Base-by-base conservation (phyloP, 2,329 filamentous ascomycete species). In the Sporothrix pseudoabietina region DNA sequence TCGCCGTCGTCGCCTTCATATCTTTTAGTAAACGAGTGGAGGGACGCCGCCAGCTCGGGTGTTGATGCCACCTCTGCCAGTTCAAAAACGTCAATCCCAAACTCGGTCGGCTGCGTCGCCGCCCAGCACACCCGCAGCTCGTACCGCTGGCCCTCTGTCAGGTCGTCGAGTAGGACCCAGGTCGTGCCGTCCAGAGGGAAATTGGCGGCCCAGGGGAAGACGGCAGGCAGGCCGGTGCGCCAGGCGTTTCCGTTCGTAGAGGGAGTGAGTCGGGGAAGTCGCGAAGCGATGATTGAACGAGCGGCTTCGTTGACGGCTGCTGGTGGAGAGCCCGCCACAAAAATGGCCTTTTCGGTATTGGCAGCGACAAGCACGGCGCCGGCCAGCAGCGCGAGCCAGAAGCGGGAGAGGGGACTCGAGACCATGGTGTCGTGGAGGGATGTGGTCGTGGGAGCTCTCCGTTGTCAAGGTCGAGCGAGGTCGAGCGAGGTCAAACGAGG, bases 51-150 rank as follows among this genome's bases (percentile, higher is more conserved):
- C 39, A 97, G 85, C 10, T 86, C 83, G 4, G 90, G 86, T 0
- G 86, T 87, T 59, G 87, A 84, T 77, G 92, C 89, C 70, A 93
- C 88, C 32, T 86, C 81, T 30, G 86, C 80, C 16, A 94, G 79
- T 47, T 90, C 83, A 79, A 90, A 89, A 0, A 90, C 89, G 74
- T 90, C 85, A 30, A 98, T 84, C 75, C 84, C 85, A 83, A 98
- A 97, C 32, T 87, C 83, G 0, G 94, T 97, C 61, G 95, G 95
- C 90, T 97, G 92, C 94, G 91, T 96, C 55, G 96, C 96, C 74
- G 94, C 87, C 94, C 95, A 99, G 83, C 95, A 98, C 74, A 98
- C 86, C 72, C 96, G 90, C 68, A 97, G 87, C 84, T 99, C 96
- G 85, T 98, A 98, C 76, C 94, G 88, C 78, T 91, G 91, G 12